Conservation (phyloP, 169 alveolate species). For the Plasmodium gonderi region DNA sequence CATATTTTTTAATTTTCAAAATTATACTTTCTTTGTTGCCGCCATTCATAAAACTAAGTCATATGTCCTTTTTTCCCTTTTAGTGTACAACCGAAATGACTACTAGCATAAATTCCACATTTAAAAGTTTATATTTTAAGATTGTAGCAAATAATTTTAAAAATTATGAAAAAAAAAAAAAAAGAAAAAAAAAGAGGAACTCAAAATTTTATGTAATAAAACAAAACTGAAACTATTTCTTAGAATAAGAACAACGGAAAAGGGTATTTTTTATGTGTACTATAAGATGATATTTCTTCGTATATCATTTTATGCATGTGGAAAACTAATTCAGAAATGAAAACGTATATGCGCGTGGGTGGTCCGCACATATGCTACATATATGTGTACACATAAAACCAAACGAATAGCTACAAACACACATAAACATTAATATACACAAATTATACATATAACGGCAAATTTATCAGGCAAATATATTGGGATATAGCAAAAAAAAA, state of each 20-base stretch:
- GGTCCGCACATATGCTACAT: too few relatives aligned
- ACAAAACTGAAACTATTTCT: neutral
- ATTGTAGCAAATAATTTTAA: neutral
- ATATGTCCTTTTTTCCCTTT: neutral
- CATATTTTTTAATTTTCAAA: neutral
- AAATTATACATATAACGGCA: too few relatives aligned
- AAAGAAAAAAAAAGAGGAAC: neutral
- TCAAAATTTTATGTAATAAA: neutral
- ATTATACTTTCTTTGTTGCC: neutral
- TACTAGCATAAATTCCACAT: neutral
- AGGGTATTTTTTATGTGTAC: neutral
- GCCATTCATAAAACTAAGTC: neutral
- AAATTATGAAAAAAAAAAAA: neutral
- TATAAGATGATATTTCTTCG: neutral
- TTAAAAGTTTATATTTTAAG: neutral
- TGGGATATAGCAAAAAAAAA: too few relatives aligned
- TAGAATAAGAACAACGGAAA: neutral
- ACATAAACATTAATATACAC: too few relatives aligned
- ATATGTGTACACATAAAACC: too few relatives aligned
- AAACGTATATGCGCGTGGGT: neutral
- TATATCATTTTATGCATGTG: neutral
- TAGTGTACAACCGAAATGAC: neutral
- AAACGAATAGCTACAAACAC: neutral
- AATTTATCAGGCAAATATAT: too few relatives aligned
- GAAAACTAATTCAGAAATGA: neutral